phyloP scores from a whole-genome alignment of 1,139 yeast genomes.

The Barnettozyma hawaiiensis region DNA sequence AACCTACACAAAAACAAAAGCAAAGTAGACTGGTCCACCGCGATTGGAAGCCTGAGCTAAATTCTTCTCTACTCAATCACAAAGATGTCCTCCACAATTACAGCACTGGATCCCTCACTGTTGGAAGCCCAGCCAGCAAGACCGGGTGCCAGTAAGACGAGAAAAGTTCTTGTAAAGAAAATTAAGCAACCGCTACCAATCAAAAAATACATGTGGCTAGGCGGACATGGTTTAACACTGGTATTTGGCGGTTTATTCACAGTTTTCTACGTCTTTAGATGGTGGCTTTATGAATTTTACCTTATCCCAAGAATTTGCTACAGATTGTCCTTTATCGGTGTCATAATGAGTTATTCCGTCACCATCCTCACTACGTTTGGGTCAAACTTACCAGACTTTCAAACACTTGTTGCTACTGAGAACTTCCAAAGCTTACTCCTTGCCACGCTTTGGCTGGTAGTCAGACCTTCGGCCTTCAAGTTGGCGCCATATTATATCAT shows the following conservation, averaged over 20 bases:
- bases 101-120: conserved; percentile 6
- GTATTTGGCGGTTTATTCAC: conserved; percentile 46
- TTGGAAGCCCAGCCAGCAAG: conserved; percentile 13
- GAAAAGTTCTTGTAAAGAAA: conserved; percentile 33
- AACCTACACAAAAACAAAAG: no score
- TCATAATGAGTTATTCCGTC: conserved; percentile 46
- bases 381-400: conserved; percentile 45
- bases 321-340: conserved; percentile 51
- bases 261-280: conserved; percentile 42
- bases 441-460: conserved; percentile 53
- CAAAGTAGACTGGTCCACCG: no score
- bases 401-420: conserved; percentile 57
- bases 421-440: conserved; percentile 61
- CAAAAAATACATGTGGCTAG: conserved; percentile 52
- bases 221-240: conserved; percentile 51
- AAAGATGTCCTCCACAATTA: conserved; percentile 1
- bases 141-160: conserved; percentile 18
- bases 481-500: conserved; percentile 53
- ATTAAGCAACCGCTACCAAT: conserved; percentile 35
- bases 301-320: conserved; percentile 43
- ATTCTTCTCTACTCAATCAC: no score
- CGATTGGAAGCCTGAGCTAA: no score
- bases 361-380: conserved; percentile 58
- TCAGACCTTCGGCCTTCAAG: conserved; percentile 62
- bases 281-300: conserved; percentile 27